A percentile compares a stretch with the other conserved stretches of the same genome.
phyloP scores from a whole-genome alignment of 148 eudicot species.

The Pouteria glomerata region DNA sequence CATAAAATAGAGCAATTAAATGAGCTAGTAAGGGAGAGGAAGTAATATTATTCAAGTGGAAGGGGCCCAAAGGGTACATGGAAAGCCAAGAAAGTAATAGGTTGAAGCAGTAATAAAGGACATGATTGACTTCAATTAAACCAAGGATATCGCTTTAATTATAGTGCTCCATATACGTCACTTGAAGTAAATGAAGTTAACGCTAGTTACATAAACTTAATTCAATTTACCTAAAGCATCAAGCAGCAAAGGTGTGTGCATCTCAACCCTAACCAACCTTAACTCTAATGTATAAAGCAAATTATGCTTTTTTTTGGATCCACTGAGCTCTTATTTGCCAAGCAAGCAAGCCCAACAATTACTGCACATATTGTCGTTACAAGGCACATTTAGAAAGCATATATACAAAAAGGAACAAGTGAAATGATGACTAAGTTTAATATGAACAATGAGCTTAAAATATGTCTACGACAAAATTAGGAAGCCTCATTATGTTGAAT shows the following conservation, averaged over 20 bases:
- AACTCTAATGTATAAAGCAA: neutral
- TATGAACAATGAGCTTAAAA: neutral
- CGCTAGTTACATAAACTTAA: too few species aligned
- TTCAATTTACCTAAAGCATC: neutral
- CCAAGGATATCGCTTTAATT: neutral
- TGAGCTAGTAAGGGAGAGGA: neutral
- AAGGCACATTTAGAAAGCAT: neutral
- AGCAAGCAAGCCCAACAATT: neutral
- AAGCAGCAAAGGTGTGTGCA: neutral
- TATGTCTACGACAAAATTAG: neutral
- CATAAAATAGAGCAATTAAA: neutral
- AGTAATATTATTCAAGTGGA: neutral
- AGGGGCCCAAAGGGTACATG: neutral
- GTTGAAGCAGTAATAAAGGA: neutral
- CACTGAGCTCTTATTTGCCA: neutral
- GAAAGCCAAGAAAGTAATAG: neutral
- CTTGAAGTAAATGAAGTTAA: neutral
- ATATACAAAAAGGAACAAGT: neutral
- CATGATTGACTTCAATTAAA: neutral
- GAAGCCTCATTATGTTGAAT: neutral
- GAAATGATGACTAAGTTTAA: neutral
- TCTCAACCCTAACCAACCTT: neutral
- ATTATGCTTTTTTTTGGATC: neutral
- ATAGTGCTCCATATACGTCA: neutral
- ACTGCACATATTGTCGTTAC: neutral